These are phyloP conservation scores for Brassica nigra DNA, from an alignment of 345 rosid species.

Conservation along the genomic window DNA sequence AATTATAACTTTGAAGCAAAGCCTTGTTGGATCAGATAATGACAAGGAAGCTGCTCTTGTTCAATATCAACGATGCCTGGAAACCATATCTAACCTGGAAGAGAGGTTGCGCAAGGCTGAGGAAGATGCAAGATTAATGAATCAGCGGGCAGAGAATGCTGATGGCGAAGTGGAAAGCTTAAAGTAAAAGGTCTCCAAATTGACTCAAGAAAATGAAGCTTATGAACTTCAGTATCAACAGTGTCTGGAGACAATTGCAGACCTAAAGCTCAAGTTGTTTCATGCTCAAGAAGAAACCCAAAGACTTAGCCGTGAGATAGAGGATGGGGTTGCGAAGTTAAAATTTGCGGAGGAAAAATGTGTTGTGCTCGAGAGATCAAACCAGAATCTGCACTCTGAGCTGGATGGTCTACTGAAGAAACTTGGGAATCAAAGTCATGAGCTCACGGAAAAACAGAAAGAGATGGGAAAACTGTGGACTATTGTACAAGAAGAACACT, in stretches of 20 bases:
- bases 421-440: constrained; percentile 66
- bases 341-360: constrained; percentile 85
- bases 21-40: constrained; percentile 56
- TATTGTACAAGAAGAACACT: constrained; percentile 82
- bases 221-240: constrained; percentile 66
- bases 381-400: constrained; percentile 71
- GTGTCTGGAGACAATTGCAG: constrained; percentile 70
- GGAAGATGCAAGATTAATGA: constrained; percentile 55
- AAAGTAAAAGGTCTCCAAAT: constrained; percentile 57
- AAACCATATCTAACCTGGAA: constrained; percentile 61
- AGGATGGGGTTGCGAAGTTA: constrained; percentile 65
- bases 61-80: constrained; percentile 58
- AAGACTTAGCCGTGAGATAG: constrained; percentile 70
- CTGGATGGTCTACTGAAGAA: constrained; percentile 61
- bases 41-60: constrained; percentile 68
- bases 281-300: constrained; percentile 63
- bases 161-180: constrained; percentile 68
- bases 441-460: constrained; percentile 82
- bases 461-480: constrained; percentile 88
- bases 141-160: constrained; percentile 63
- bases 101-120: constrained; percentile 60
- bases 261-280: constrained; percentile 65
- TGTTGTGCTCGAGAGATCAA: constrained; percentile 69
- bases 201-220: constrained; percentile 71
- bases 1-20: constrained; percentile 55